Conservation (phyloP, 768 basidiomycete species). For the Ramaria sp. region DNA sequence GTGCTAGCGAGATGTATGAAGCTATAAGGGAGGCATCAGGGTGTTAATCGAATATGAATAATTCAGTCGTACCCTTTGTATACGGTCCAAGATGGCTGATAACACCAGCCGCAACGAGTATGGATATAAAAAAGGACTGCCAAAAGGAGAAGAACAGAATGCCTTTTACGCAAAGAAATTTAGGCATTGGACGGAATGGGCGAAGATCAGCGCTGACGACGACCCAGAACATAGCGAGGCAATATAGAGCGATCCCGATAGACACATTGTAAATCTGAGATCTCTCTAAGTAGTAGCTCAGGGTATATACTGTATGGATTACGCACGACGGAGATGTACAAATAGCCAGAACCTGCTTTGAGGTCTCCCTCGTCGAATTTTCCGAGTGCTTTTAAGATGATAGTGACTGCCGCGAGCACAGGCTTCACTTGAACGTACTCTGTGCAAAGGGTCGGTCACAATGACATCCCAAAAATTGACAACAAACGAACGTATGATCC, state of each 20-base stretch:
- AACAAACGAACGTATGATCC: slow-evolving; percentile 69
- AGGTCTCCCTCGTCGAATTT: slow-evolving; percentile 89
- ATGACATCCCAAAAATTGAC: neutral
- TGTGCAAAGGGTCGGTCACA: slow-evolving; percentile 22
- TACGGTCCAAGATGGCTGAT: slow-evolving; percentile 80
- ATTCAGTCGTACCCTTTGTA: slow-evolving; percentile 51
- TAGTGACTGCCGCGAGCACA: slow-evolving; percentile 68
- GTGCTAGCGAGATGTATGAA: slow-evolving; percentile 71
- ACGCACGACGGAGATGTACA: slow-evolving; percentile 73
- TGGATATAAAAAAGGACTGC: slow-evolving; percentile 81
- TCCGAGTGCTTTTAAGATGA: slow-evolving; percentile 77
- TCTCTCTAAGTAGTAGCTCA: neutral
- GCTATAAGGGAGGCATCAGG: neutral
- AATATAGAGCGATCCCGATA: slow-evolving; percentile 75
- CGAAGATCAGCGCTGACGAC: slow-evolving; percentile 82
- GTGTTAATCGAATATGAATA: neutral
- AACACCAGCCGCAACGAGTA: slow-evolving; percentile 72
- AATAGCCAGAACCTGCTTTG: slow-evolving; percentile 75
- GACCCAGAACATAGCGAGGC: slow-evolving; percentile 95
- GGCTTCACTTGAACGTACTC: slow-evolving; percentile 99
- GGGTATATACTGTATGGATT: slow-evolving; percentile 17
- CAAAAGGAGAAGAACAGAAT: slow-evolving; percentile 98
- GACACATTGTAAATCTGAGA: slow-evolving; percentile 51
- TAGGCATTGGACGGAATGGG: slow-evolving; percentile 90
- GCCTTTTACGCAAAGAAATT: slow-evolving; percentile 98